phyloP scores from a whole-genome alignment of 352 stramenopile species.

The Pythium grandisporangium region DNA sequence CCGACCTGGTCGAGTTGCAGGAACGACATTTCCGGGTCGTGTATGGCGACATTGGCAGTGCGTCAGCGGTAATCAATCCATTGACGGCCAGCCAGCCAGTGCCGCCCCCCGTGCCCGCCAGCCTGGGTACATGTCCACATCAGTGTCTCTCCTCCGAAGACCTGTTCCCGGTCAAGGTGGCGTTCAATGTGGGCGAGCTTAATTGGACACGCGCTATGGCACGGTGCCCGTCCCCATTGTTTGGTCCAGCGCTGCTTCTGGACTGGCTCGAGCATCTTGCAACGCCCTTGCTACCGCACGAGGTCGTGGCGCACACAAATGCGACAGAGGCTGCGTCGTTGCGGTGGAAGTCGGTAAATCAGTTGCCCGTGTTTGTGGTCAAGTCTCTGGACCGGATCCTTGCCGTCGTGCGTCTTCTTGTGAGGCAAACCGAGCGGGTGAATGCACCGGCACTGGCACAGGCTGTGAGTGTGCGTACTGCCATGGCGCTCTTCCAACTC shows the following conservation, averaged over 20 bases:
- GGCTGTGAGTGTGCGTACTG: conserved; percentile 32
- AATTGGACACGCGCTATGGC: conserved; percentile 40
- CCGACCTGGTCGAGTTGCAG: conserved; percentile 3
- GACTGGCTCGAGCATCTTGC: conserved; percentile 76
- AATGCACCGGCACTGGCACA: conserved; percentile 13
- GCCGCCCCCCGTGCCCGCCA: conserved; percentile 16
- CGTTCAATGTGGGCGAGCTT: conserved; percentile 66
- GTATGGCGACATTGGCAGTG: neutral
- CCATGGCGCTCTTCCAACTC: conserved; percentile 64
- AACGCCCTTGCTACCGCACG: conserved; percentile 33
- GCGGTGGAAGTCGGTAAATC: conserved; percentile 44
- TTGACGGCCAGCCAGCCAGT: neutral
- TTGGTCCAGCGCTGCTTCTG: conserved; percentile 43
- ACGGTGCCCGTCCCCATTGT: conserved; percentile 10
- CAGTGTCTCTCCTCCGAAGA: conserved; percentile 28
- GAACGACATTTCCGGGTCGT: conserved; percentile 8
- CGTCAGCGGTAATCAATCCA: neutral
- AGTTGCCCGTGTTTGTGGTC: conserved; percentile 33
- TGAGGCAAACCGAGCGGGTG: conserved; percentile 11
- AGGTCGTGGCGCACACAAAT: conserved; percentile 15
- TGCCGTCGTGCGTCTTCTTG: conserved; percentile 27
- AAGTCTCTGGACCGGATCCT: conserved; percentile 62
- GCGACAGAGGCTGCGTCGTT: conserved; percentile 1
- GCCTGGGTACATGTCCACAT: conserved; percentile 2
- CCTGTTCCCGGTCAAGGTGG: conserved; percentile 58